Evolutionary conservation across 192 early-diverging fungal genomes (phyloP), one percentile per base, ranked within the genome.

Genomic region (Backusella luteola): DNA sequence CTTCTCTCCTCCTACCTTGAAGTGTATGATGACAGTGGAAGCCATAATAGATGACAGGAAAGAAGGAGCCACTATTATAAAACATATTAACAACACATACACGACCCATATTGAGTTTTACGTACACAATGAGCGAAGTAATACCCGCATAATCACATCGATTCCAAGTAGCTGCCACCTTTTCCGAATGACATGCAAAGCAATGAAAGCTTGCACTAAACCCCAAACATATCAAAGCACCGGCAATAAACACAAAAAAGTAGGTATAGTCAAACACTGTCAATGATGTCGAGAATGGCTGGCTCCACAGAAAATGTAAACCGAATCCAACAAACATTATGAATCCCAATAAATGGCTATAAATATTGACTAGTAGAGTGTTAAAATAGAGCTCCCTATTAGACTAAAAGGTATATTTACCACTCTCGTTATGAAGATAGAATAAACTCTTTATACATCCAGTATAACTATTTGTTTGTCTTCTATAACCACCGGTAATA

Each of bases 131-230:
- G 52, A 97, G 85, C 21, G 89, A 78, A 32, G 95, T 93, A 74
- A 97, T 98, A 14, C 96, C 96, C 23, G 93, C 87, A 87, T 97
- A 98, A 81, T 97, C 97, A 71, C 93, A 93, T 79, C 94, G 90
- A 86, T 96, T 98, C 92, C 93, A 96, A 4, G 80, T 80, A 69
- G 82, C 83, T 69, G 88, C 86, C 32, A 94, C 91, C 4, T 71
- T 76, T 49, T 89, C 88, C 56, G 96, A 97, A 82, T 97, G 96
- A 79, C 94, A 97, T 7, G 87, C 87, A 53, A 94, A 93, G 14
- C 90, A 84, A 81, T 97, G 96, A 82, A 93, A 97, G 26, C 84
- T 79, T 3, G 92, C 89, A 67, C 93, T 94, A 67, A 96, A 84
- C 2, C 88, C 91, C 79, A 97, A 86, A 85, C 96, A 97, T 7